Conservation (phyloP, 2,329 filamentous ascomycete species). For the Neonectria punicea region DNA sequence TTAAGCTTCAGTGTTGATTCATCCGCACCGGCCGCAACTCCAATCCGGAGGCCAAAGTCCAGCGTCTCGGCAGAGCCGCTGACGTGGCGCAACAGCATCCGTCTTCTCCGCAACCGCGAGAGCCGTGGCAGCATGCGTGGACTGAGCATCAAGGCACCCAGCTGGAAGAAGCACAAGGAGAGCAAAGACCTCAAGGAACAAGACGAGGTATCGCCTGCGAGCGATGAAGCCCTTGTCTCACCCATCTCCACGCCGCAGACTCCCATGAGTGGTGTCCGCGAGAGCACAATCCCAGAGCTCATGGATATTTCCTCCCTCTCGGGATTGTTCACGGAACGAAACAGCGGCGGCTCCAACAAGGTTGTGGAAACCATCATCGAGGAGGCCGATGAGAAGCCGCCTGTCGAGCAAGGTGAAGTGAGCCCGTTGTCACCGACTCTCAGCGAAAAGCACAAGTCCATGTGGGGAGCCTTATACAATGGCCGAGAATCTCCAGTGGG, state of each 20-base stretch:
- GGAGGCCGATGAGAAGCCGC: not conserved
- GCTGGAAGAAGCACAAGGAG: slow-evolving; percentile 43
- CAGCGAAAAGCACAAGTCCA: slow-evolving; percentile 11
- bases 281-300: slow-evolving; percentile 5
- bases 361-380: slow-evolving; percentile 2
- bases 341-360: slow-evolving; percentile 8
- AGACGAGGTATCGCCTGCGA: not conserved
- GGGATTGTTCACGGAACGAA: not conserved
- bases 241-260: not conserved
- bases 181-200: slow-evolving; percentile 10
- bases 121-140: slow-evolving; percentile 35
- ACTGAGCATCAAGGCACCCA: slow-evolving; percentile 39
- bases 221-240: not conserved
- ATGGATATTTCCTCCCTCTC: slow-evolving; percentile 12
- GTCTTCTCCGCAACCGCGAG: slow-evolving; percentile 34
- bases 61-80: slow-evolving; percentile 3
- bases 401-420: slow-evolving; percentile 10
- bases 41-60: slow-evolving; percentile 18
- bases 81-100: slow-evolving; percentile 35
- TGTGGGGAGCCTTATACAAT: slow-evolving; percentile 13
- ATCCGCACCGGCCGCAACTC: not conserved
- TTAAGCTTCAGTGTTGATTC: slow-evolving; percentile 4
- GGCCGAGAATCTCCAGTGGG: slow-evolving; percentile 12
- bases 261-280: not conserved
- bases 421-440: slow-evolving; percentile 24